A percentile compares a stretch with the other conserved stretches of the same genome.
Evolutionary conservation across 805 yeast species (phyloP).

Genomic region (Teunomyces barrocoloradensis): DNA sequence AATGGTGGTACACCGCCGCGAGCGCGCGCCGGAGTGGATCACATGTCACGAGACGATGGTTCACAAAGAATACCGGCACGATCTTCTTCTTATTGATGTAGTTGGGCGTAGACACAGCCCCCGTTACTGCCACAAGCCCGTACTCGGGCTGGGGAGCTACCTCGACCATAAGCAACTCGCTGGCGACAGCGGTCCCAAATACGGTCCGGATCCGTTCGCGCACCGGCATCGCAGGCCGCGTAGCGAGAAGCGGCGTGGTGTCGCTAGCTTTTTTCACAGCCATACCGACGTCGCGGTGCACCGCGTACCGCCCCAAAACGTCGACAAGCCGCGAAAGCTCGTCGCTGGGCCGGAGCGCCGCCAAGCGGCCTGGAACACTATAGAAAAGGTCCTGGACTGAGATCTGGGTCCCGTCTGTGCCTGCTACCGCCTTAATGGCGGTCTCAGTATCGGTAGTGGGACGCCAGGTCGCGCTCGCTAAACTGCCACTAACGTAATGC

Average conservation of each 20-base stretch:
- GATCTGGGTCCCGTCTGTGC: constrained; percentile 82
- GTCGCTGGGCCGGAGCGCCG: constrained; percentile 65
- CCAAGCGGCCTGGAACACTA: constrained; percentile 76
- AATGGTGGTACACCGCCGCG: constrained; percentile 55
- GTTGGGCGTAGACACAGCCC: constrained; percentile 69
- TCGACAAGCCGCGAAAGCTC: constrained; percentile 79
- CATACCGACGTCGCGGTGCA: constrained; percentile 73
- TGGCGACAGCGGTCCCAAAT: constrained; percentile 68
- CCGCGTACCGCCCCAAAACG: constrained; percentile 77
- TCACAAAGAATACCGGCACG: constrained; percentile 79
- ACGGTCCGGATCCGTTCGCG: constrained; percentile 72
- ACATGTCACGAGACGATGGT: constrained; percentile 76
- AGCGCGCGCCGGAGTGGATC: constrained; percentile 77
- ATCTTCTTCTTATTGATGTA: constrained; percentile 63
- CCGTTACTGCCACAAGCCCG: constrained; percentile 56
- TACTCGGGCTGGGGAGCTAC: constrained; percentile 17
- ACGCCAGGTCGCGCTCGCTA: constrained; percentile 44
- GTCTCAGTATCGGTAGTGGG: constrained; percentile 22
- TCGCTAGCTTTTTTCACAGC: constrained; percentile 81
- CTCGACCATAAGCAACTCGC: constrained; percentile 54
- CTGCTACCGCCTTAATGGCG: constrained; percentile 76
- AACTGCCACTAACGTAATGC: constrained; percentile 63
- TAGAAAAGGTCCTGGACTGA: constrained; percentile 86
- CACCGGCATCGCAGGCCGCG: constrained; percentile 47
- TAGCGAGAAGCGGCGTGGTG: constrained; percentile 59